phyloP scores from a whole-genome alignment of 1,284 basidiomycete species.

The Moesziomyces aphidis region DNA sequence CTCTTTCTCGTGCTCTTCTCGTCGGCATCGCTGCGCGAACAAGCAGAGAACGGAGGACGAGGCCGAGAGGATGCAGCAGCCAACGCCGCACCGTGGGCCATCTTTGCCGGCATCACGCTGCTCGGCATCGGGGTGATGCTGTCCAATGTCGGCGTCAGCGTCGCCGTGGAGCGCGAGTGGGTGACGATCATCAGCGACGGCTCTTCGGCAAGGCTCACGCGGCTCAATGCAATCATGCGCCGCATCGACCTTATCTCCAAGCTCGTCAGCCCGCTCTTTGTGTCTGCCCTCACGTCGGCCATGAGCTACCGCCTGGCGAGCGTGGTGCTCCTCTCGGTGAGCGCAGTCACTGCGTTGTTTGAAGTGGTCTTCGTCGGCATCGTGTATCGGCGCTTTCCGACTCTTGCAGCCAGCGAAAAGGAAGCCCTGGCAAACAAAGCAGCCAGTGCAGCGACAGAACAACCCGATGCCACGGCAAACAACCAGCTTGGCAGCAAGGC shows the following conservation, averaged over 20 bases:
- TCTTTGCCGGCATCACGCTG: conserved; percentile 70
- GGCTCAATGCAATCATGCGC: conserved; percentile 67
- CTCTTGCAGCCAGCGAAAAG: conserved; percentile 39
- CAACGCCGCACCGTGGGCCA: conserved; percentile 46
- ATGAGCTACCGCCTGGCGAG: conserved; percentile 39
- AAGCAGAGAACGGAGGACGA: conserved; percentile 49
- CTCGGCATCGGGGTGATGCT: conserved; percentile 68
- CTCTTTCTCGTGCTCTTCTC: conserved; percentile 68
- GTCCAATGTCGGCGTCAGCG: conserved; percentile 71
- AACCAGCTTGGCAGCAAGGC: neutral
- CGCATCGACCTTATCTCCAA: conserved; percentile 74
- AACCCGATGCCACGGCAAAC: neutral
- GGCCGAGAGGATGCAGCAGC: conserved; percentile 19
- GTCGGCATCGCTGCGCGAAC: conserved; percentile 21
- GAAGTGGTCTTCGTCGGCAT: conserved; percentile 52
- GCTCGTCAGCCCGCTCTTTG: conserved; percentile 73
- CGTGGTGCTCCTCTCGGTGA: conserved; percentile 50
- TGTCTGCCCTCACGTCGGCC: conserved; percentile 71
- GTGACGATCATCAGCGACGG: conserved; percentile 70
- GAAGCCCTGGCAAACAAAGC: conserved; percentile 12
- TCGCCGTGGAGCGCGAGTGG: conserved; percentile 75
- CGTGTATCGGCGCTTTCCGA: conserved; percentile 51
- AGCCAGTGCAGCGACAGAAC: neutral
- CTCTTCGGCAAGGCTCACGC: conserved; percentile 52
- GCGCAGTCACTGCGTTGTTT: conserved; percentile 43